Base-by-base conservation (phyloP, 2,329 filamentous ascomycete genomes). In the Pseudocercospora fuligena region DNA sequence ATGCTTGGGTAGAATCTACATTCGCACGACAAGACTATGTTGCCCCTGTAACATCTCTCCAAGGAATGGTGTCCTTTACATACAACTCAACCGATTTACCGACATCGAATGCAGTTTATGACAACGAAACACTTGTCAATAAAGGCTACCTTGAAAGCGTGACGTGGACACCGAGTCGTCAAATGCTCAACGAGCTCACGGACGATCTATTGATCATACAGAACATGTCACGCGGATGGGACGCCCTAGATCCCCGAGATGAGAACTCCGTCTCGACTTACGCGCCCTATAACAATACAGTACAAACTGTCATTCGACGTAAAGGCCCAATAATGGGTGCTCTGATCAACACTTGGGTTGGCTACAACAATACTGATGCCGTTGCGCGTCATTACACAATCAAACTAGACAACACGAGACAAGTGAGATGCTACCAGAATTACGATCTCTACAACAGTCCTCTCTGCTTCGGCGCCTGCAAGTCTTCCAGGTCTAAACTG, bases 141-240 rank as follows among this genome's bases (percentile, higher is more conserved):
- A 11, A 23, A 23, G 19, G 47, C 12, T 11, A 21, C 4, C 23
- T 23, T 12, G 54, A 67, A 9, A 21, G 16, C 8, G 31, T 67
- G 5, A 46, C 43, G 14, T 76, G 73, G 73, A 53, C 64, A 4
- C 70, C 74, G 0, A 72, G 54, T 53, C 71, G 73, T 9, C 72
- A 75, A 43, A 56, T 73, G 8, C 47, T 76, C 36, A 31, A 62
- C 1, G 60, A 66, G 14, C 49, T 75, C 0, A 69, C 63, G 11
- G 57, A 60, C 19, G 71, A 73, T 40, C 61, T 31, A 5, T 1
- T n/a, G 1, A 51, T 40, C 29, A 47, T 67, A 14, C 14, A 8
- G 3, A 33, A 40, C 6, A 60, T 65, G 6, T 66, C 66, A 3
- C 5, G 25, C 3, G 64, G 64, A 21, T 36, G 47, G 31, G n/a